Conservation (phyloP, 2,329 filamentous ascomycete species). For the Dactylellina cionopaga region DNA sequence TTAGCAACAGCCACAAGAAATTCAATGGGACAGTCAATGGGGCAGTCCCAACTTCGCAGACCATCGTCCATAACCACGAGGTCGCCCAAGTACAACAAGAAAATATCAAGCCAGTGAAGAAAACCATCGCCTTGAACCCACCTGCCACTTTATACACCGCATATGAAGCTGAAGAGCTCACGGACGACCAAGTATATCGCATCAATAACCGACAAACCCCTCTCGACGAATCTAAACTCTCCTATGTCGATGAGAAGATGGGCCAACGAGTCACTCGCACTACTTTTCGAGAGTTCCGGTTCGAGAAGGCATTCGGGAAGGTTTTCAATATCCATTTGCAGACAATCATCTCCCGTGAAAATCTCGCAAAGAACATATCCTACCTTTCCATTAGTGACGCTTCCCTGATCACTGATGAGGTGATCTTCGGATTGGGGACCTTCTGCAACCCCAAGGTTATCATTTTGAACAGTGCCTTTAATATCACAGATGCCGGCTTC, state of each 20-base stretch:
- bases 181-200: constrained; percentile 1
- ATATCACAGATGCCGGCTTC: constrained; percentile 23
- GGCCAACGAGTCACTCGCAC: not conserved
- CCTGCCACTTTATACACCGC: not conserved
- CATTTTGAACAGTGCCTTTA: constrained; percentile 14
- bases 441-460: constrained; percentile 11
- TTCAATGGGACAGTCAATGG: too few species aligned
- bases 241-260: not conserved
- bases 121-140: not conserved
- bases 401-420: constrained; percentile 7
- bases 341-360: not conserved
- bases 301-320: constrained; percentile 15
- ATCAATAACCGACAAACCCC: not conserved
- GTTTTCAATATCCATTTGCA: constrained; percentile 1
- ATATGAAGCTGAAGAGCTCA: not conserved
- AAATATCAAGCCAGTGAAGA: not conserved
- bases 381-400: constrained; percentile 9
- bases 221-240: not conserved
- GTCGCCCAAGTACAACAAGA: not conserved
- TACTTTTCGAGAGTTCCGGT: constrained; percentile 18
- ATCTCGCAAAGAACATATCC: not conserved
- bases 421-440: constrained; percentile 10
- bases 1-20: not conserved
- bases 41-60: too few species aligned
- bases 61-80: not conserved